A percentile compares a stretch with the other conserved stretches of the same genome.
phyloP scores from a whole-genome alignment of 2,329 filamentous ascomycete genomes.

The Cladorrhinum sp. region DNA sequence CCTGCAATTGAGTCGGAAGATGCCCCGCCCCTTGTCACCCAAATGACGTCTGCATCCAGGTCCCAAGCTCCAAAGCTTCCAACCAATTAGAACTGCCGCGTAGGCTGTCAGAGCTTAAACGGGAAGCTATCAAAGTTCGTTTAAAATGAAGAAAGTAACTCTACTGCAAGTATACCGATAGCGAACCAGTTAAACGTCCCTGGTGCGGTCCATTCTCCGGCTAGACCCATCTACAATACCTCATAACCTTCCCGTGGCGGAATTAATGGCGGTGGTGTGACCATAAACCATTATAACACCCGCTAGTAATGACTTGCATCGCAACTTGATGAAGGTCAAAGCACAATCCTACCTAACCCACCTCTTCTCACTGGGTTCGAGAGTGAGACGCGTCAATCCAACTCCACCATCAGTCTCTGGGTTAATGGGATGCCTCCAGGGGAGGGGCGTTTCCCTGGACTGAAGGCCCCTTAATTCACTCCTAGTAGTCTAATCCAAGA shows the following conservation, averaged over 20 bases:
- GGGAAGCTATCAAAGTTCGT: not conserved
- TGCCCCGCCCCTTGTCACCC: not conserved
- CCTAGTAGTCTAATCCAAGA: not conserved
- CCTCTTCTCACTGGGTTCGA: not conserved
- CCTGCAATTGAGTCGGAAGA: too few species aligned
- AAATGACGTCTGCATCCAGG: not conserved
- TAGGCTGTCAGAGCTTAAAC: not conserved
- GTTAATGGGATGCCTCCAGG: not conserved
- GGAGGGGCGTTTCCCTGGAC: not conserved
- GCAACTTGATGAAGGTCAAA: not conserved
- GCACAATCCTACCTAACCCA: conserved; percentile 1
- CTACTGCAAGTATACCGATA: not conserved
- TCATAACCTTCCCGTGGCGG: not conserved
- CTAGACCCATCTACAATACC: not conserved
- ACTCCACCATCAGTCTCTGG: not conserved
- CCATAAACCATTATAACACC: not conserved
- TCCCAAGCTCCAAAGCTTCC: not conserved
- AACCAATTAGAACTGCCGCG: not conserved
- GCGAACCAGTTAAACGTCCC: not conserved
- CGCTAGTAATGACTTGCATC: conserved; percentile 1
- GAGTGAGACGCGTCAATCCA: not conserved
- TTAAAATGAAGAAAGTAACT: not conserved
- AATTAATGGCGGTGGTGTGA: not conserved
- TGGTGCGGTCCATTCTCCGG: not conserved
- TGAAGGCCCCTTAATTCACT: not conserved